Percentiles rank a stretch among this genome's conserved stretches.
These are phyloP conservation scores for Gaertneriomyces semiglobifer DNA, from an alignment of 192 early-diverging fungal genomes.

Conservation along the genomic window DNA sequence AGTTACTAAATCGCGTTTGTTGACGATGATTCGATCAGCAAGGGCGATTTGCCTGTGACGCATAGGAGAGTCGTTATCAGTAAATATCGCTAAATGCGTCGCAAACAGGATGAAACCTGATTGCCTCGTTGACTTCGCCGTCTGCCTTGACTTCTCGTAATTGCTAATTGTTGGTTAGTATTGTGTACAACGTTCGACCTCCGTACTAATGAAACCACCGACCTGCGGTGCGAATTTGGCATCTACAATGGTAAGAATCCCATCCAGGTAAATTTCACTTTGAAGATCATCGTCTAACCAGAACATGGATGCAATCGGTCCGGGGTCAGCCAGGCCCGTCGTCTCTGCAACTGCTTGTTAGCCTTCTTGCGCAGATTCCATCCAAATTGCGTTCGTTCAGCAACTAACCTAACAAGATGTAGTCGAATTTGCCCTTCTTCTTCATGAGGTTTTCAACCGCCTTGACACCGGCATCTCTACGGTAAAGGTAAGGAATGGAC, in stretches of 20 bases:
- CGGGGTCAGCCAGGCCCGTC: conserved; percentile 19
- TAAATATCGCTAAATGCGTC: not conserved
- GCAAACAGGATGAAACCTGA: conserved; percentile 49
- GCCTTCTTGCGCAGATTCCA: no score
- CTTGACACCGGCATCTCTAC: conserved; percentile 86
- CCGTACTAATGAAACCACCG: not conserved
- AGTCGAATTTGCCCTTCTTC: conserved; percentile 89
- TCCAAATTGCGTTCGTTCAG: no score
- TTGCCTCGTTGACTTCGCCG: conserved; percentile 69
- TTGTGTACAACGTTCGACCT: not conserved
- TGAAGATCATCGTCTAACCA: conserved; percentile 96
- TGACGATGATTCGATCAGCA: conserved; percentile 83
- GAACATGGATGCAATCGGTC: conserved; percentile 91
- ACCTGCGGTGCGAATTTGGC: conserved; percentile 44
- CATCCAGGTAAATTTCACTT: conserved; percentile 85
- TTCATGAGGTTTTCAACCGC: conserved; percentile 93
- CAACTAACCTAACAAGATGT: conserved; percentile 71
- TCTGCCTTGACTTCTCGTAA: conserved; percentile 49
- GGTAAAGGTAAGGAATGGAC: not conserved
- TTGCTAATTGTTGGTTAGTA: conserved; percentile 37
- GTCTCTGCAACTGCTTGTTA: conserved; percentile 31
- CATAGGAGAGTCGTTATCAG: not conserved
- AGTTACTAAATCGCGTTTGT: conserved; percentile 77
- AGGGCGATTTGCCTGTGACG: conserved; percentile 69
- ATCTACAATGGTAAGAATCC: conserved; percentile 85